These are phyloP conservation scores for Hymenoscyphus linearis DNA, from an alignment of 2,329 filamentous ascomycete species.

Conservation along the genomic window DNA sequence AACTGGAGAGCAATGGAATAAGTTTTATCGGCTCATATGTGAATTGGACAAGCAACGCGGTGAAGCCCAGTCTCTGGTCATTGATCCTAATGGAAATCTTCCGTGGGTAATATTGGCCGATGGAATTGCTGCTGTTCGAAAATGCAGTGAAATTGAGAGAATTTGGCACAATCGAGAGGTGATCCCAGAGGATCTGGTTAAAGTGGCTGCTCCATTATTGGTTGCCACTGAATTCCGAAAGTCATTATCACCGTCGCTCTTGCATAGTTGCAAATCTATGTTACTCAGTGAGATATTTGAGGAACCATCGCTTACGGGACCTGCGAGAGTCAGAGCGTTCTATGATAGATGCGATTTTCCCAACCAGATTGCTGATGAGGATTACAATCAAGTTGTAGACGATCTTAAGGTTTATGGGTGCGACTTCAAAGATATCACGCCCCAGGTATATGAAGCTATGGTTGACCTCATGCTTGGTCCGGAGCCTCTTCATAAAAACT, in stretches of 20 bases:
- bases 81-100: constrained; percentile 65
- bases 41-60: constrained; percentile 83
- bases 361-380: constrained; percentile 75
- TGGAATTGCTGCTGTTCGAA: constrained; percentile 70
- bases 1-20: constrained; percentile 79
- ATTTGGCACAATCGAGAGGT: constrained; percentile 63
- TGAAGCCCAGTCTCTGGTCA: constrained; percentile 72
- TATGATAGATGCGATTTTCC: constrained; percentile 75
- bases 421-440: constrained; percentile 54
- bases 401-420: constrained; percentile 52
- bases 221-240: constrained; percentile 67
- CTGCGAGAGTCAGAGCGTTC: constrained; percentile 71
- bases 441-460: constrained; percentile 49
- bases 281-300: constrained; percentile 70
- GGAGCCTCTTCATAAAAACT: constrained; percentile 29
- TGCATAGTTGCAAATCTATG: constrained; percentile 61
- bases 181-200: constrained; percentile 12
- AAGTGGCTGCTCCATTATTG: constrained; percentile 58
- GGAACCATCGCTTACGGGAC: constrained; percentile 62
- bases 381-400: constrained; percentile 64
- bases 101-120: constrained; percentile 84
- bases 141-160: constrained; percentile 72
- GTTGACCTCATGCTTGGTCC: constrained; percentile 42
- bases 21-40: constrained; percentile 78
- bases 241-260: constrained; percentile 63